A percentile compares a stretch with the other conserved stretches of the same genome.
Conservation (phyloP, 78 protist species). For the Dictyostelium brefeldianum region DNA sequence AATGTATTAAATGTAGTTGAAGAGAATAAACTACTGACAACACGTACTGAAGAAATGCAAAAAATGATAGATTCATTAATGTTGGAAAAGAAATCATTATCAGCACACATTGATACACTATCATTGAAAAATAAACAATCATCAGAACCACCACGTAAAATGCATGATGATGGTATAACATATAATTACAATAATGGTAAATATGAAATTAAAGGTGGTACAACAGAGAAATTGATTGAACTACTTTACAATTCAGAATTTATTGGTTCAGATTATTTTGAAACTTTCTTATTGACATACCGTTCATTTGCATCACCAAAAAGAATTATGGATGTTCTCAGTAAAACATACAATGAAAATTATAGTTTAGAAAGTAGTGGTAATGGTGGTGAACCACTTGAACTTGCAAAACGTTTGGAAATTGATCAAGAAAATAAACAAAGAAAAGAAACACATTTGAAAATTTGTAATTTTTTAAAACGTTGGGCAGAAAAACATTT, state of each 20-base stretch:
- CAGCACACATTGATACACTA: not conserved
- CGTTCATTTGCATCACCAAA: slow-evolving; percentile 81
- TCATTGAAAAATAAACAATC: not conserved
- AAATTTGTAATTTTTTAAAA: slow-evolving; percentile 77
- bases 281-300: slow-evolving; percentile 84
- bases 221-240: slow-evolving; percentile 76
- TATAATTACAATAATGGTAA: slow-evolving; percentile 43
- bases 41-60: slow-evolving; percentile 66
- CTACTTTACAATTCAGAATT: slow-evolving; percentile 45
- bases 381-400: not conserved
- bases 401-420: slow-evolving; percentile 3
- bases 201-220: slow-evolving; percentile 80
- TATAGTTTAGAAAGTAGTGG: slow-evolving; percentile 5
- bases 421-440: slow-evolving; percentile 57
- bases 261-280: slow-evolving; percentile 67
- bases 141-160: not conserved
- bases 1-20: slow-evolving; percentile 64
- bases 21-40: slow-evolving; percentile 42
- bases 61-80: slow-evolving; percentile 51
- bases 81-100: slow-evolving; percentile 26
- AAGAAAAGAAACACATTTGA: slow-evolving; percentile 39
- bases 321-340: slow-evolving; percentile 46
- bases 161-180: slow-evolving; percentile 70
- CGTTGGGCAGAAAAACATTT: slow-evolving; percentile 81
- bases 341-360: slow-evolving; percentile 76